Evolutionary conservation across 106 monocot genomes (phyloP).

Genomic region (Dendrobium nobile): DNA sequence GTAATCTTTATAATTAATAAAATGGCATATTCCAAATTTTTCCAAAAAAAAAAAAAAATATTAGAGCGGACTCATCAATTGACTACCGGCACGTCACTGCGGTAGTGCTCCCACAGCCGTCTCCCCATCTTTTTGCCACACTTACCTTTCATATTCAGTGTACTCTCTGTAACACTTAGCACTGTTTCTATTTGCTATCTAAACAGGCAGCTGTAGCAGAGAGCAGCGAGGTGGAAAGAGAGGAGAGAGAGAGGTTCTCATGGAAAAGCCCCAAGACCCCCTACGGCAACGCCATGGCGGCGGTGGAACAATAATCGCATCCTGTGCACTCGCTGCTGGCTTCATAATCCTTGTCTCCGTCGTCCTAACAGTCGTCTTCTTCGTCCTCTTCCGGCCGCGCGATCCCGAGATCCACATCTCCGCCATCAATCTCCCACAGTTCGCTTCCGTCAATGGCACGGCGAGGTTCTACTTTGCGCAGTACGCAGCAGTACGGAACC

Average conservation of each 20-base stretch:
- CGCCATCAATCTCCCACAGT: slow-evolving; percentile 27
- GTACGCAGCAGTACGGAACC: slow-evolving; percentile 22
- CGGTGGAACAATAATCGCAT: slow-evolving; percentile 29
- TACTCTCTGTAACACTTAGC: no score
- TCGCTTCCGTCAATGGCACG: slow-evolving; percentile 29
- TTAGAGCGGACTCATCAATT: no score
- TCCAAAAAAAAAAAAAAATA: no score
- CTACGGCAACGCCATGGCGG: background rate
- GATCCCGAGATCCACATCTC: slow-evolving; percentile 19
- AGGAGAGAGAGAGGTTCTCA: background rate
- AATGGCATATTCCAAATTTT: no score
- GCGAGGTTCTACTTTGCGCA: slow-evolving; percentile 22
- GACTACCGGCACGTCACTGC: no score
- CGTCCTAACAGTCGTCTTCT: slow-evolving; percentile 19
- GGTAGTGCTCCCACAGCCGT: no score
- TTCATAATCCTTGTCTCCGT: slow-evolving; percentile 32
- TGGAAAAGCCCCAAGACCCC: background rate
- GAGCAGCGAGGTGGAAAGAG: background rate
- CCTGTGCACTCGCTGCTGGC: slow-evolving; percentile 26
- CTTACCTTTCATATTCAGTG: no score
- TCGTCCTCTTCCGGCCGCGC: slow-evolving; percentile 42
- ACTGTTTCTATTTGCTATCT: background rate
- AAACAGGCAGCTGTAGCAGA: background rate
- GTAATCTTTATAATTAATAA: no score
- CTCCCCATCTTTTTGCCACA: no score